These are phyloP conservation scores for Panaeolus papilionaceus DNA, from an alignment of 768 basidiomycete genomes.

Conservation along the genomic window DNA sequence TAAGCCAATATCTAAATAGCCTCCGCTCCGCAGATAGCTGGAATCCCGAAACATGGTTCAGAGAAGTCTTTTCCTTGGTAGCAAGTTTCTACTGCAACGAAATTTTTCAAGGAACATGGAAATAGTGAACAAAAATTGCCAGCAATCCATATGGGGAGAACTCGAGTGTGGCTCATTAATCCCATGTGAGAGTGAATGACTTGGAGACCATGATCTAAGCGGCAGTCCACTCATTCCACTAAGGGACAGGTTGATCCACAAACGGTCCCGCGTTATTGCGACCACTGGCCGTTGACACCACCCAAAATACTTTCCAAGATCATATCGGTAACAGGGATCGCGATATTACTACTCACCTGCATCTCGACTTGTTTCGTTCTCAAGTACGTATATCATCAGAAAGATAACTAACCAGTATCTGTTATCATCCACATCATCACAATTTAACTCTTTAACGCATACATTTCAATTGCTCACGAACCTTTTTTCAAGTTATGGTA, in stretches of 20 bases:
- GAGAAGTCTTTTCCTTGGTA: constrained; percentile 10
- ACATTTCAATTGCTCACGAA: neutral
- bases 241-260: constrained; percentile 25
- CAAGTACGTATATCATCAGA: neutral
- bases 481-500: neutral
- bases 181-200: constrained; percentile 30
- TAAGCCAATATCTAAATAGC: constrained; percentile 40
- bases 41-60: constrained; percentile 15
- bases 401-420: neutral
- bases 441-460: neutral
- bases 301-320: constrained; percentile 2
- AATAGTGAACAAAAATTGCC: constrained; percentile 16
- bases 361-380: neutral
- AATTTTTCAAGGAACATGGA: constrained; percentile 38
- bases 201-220: constrained; percentile 40
- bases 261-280: constrained; percentile 21
- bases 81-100: constrained; percentile 34
- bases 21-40: constrained; percentile 18
- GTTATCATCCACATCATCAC: neutral
- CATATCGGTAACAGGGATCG: constrained; percentile 4
- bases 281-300: constrained; percentile 1
- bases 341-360: neutral
- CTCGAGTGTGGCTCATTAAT: constrained; percentile 21
- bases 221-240: constrained; percentile 19
- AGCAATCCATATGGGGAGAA: constrained; percentile 30